Evolutionary conservation across 257 asterid species (phyloP).

Genomic region (Mentha longifolia): DNA sequence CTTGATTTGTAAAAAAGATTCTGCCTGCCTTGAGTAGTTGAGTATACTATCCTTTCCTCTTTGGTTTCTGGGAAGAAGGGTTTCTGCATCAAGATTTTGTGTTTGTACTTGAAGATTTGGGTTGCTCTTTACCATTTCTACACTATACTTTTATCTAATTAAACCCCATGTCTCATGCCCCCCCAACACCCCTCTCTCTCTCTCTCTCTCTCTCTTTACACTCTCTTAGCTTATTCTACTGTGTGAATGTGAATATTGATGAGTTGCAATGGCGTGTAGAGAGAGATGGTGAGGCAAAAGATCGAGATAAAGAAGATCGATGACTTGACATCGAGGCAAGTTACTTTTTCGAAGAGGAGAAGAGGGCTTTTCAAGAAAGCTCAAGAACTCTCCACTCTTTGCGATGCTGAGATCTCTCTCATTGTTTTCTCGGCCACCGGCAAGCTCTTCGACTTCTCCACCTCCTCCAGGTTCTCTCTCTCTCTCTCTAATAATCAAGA

Average conservation of each 20-base stretch:
- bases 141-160: neutral
- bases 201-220: conserved; percentile 26
- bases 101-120: conserved; percentile 43
- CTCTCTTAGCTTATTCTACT: neutral
- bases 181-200: conserved; percentile 6
- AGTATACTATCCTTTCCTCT: neutral
- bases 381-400: conserved; percentile 72
- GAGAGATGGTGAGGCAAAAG: conserved; percentile 73
- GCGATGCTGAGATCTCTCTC: conserved; percentile 84
- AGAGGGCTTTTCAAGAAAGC: conserved; percentile 94
- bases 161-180: conserved; percentile 3
- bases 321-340: conserved; percentile 75
- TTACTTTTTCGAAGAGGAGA: conserved; percentile 81
- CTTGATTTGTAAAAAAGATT: conserved; percentile 2
- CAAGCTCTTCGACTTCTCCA: conserved; percentile 63
- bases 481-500: conserved; percentile 18
- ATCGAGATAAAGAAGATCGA: conserved; percentile 85
- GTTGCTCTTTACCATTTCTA: conserved; percentile 19
- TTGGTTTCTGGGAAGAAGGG: conserved; percentile 35
- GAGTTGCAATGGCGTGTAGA: neutral
- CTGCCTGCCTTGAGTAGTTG: conserved; percentile 13
- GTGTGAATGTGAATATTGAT: neutral
- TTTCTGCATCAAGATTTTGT: conserved; percentile 36
- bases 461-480: conserved; percentile 59
- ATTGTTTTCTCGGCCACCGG: conserved; percentile 87